Conservation (phyloP, 2,329 filamentous ascomycete species). For the Aureobasidium leucospermi region DNA sequence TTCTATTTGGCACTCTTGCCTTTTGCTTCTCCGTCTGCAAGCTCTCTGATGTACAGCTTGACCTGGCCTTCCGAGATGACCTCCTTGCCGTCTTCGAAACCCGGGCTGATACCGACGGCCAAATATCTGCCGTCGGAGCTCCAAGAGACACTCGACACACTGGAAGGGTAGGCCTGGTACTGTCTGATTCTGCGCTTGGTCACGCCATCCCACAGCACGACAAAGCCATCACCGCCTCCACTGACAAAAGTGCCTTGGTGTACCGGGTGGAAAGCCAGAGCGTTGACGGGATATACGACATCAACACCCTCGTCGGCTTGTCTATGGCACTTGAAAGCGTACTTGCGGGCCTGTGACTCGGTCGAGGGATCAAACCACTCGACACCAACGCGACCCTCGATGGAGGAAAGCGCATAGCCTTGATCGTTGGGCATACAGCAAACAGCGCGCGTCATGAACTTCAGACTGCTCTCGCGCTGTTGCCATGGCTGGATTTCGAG, state of each 20-base stretch:
- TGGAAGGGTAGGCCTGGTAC: constrained; percentile 76
- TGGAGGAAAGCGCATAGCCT: constrained; percentile 85
- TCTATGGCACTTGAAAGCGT: constrained; percentile 97
- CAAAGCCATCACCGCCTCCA: constrained; percentile 81
- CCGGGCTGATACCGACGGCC: constrained; percentile 74
- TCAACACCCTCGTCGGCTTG: constrained; percentile 61
- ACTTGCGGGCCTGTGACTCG: constrained; percentile 85
- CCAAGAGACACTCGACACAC: constrained; percentile 70
- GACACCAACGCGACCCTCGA: constrained; percentile 91
- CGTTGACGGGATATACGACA: constrained; percentile 86
- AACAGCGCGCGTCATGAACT: constrained; percentile 90
- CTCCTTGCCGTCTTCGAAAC: constrained; percentile 82
- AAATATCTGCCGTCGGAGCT: constrained; percentile 69
- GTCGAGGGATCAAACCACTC: constrained; percentile 93
- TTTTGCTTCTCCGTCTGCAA: constrained; percentile 82
- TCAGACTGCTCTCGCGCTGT: constrained; percentile 83
- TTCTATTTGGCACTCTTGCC: constrained; percentile 62
- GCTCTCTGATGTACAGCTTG: constrained; percentile 72
- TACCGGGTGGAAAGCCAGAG: constrained; percentile 77
- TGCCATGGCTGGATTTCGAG: constrained; percentile 67
- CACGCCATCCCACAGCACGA: constrained; percentile 88
- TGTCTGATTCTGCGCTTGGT: constrained; percentile 84
- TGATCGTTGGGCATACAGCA: constrained; percentile 95
- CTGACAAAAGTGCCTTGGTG: constrained; percentile 73
- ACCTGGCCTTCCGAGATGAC: constrained; percentile 64